A percentile compares a stretch with the other conserved stretches of the same genome.
phyloP scores from a whole-genome alignment of 345 rosid species.

The Durio zibethinus region DNA sequence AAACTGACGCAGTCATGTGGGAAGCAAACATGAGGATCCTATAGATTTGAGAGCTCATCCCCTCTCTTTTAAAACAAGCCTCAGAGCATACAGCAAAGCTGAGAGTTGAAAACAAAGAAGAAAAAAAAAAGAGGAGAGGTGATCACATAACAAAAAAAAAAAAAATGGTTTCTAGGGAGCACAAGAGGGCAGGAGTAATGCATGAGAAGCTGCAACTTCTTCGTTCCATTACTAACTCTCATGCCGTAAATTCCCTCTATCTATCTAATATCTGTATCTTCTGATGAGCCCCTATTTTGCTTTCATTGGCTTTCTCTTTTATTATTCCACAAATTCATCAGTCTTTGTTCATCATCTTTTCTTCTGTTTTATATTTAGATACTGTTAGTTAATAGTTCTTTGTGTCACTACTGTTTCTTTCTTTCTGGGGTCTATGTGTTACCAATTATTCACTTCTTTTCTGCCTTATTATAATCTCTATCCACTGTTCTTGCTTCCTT shows the following conservation, averaged over 20 bases:
- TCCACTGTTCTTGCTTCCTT: background rate
- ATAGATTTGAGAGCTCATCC: slow-evolving; percentile 38
- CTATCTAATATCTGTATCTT: too few species aligned
- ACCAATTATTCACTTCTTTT: background rate
- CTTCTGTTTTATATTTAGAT: background rate
- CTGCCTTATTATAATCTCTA: background rate
- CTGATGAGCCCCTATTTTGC: background rate
- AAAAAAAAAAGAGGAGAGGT: background rate
- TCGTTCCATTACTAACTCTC: slow-evolving; percentile 50
- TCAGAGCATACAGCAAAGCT: slow-evolving; percentile 17
- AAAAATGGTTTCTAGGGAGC: slow-evolving; percentile 52
- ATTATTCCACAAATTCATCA: background rate
- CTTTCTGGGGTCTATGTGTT: background rate
- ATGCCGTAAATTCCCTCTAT: slow-evolving; percentile 32
- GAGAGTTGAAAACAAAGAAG: slow-evolving; percentile 18
- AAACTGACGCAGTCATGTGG: slow-evolving; percentile 40
- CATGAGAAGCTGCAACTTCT: slow-evolving; percentile 52
- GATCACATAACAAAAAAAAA: background rate
- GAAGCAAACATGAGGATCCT: slow-evolving; percentile 34
- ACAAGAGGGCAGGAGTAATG: slow-evolving; percentile 48
- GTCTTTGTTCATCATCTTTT: background rate
- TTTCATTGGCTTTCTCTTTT: slow-evolving; percentile 17
- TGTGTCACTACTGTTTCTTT: background rate
- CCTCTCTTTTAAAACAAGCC: slow-evolving; percentile 22
- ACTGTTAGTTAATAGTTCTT: background rate